Conservation (phyloP, 345 rosid genomes). For the Arabis hirsuta region DNA sequence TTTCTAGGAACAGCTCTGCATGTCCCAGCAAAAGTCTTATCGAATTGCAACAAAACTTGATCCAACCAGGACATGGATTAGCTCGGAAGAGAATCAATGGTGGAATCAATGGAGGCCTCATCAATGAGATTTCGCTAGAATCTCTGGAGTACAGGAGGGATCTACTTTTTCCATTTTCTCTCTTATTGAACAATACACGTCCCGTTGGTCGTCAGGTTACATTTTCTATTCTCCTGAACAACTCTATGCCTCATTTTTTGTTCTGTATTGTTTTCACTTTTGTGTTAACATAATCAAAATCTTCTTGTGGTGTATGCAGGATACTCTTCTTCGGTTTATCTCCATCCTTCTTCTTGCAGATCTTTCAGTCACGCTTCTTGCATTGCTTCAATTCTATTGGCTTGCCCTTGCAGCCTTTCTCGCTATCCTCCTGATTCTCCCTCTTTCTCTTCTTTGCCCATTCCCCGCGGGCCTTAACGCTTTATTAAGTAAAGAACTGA, state of each 20-base stretch:
- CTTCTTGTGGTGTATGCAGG: conserved; percentile 57
- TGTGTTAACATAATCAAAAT: conserved; percentile 15
- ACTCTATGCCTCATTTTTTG: neutral
- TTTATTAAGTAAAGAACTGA: conserved; percentile 88
- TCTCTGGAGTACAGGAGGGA: conserved; percentile 79
- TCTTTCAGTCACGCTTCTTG: conserved; percentile 82
- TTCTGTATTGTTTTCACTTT: neutral
- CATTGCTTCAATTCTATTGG: conserved; percentile 90
- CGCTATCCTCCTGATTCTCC: conserved; percentile 87
- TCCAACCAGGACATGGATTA: conserved; percentile 63
- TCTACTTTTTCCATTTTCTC: conserved; percentile 75
- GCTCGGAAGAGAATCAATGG: conserved; percentile 87
- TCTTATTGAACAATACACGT: conserved; percentile 77
- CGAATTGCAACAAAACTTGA: conserved; percentile 64
- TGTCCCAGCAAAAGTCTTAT: conserved; percentile 50
- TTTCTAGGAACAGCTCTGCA: conserved; percentile 57
- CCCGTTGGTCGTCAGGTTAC: conserved; percentile 92
- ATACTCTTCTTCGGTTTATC: conserved; percentile 71
- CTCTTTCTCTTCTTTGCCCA: conserved; percentile 86
- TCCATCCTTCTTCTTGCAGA: conserved; percentile 87
- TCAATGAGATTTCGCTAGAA: conserved; percentile 70
- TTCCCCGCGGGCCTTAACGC: conserved; percentile 97
- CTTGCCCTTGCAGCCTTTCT: conserved; percentile 86
- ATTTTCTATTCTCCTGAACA: conserved; percentile 16
- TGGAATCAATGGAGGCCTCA: conserved; percentile 87